Evolutionary conservation across 2,329 filamentous ascomycete species (phyloP).

Genomic region (Epichloe amarillans): DNA sequence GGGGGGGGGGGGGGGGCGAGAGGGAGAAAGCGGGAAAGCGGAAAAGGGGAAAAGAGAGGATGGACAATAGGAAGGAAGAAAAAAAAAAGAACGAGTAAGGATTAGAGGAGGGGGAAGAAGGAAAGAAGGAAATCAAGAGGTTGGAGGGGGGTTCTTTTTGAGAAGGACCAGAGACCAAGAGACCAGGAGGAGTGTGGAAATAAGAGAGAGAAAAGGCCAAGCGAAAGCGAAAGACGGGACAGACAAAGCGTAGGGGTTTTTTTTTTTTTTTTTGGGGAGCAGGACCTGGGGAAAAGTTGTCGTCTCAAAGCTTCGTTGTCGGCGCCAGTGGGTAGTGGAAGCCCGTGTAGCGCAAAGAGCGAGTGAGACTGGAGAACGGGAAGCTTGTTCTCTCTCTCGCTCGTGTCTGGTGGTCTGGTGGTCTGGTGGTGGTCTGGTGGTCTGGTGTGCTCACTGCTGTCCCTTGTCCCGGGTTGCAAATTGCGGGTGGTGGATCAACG

Average conservation of each 20-base stretch:
- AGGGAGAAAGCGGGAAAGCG: not conserved
- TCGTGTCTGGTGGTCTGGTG: too few species aligned
- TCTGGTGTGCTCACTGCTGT: too few species aligned
- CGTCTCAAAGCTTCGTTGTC: too few species aligned
- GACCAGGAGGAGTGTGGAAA: conserved; percentile 16
- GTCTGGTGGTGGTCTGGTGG: too few species aligned
- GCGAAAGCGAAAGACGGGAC: conserved; percentile 4
- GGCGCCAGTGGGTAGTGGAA: too few species aligned
- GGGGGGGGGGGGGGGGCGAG: not conserved
- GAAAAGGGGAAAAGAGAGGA: not conserved
- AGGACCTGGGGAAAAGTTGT: too few species aligned
- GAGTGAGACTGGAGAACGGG: too few species aligned
- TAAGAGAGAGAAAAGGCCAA: conserved; percentile 8
- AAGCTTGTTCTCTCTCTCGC: too few species aligned
- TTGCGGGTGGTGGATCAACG: too few species aligned
- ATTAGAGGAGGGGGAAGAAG: conserved; percentile 12
- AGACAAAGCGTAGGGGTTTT: not conserved
- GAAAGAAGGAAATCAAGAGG: conserved; percentile 12
- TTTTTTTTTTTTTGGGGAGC: too few species aligned
- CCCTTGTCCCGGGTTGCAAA: too few species aligned
- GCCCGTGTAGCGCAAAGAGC: too few species aligned
- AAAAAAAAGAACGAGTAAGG: conserved; percentile 10
- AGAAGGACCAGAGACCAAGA: conserved; percentile 2
- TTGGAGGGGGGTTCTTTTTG: conserved; percentile 6
- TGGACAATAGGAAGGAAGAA: conserved; percentile 10